Conservation (phyloP, 495 filamentous ascomycete genomes). For the Penicillium bovifimosum region DNA sequence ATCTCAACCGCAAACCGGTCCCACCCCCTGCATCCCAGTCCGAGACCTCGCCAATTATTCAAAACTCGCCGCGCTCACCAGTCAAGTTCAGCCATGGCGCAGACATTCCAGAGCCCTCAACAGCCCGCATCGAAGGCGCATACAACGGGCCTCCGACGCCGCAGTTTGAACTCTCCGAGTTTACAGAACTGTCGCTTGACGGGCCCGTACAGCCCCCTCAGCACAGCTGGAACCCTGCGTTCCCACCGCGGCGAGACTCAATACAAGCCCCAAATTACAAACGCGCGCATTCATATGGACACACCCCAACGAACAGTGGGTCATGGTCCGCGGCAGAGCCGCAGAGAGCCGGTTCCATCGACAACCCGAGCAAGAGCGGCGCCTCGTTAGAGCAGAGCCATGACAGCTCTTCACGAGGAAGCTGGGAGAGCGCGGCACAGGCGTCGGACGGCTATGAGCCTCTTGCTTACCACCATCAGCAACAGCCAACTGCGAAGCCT, state of each 20-base stretch:
- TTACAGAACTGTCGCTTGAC: slow-evolving; percentile 31
- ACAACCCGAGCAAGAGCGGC: slow-evolving; percentile 18
- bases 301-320: slow-evolving; percentile 36
- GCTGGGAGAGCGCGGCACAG: slow-evolving; percentile 34
- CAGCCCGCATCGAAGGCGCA: slow-evolving; percentile 27
- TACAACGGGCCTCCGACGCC: slow-evolving; percentile 22
- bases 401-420: slow-evolving; percentile 35
- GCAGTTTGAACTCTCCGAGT: slow-evolving; percentile 20
- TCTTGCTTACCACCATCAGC: slow-evolving; percentile 48
- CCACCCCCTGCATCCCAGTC: slow-evolving; percentile 8
- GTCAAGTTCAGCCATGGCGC: slow-evolving; percentile 35
- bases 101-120: slow-evolving; percentile 30
- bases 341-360: slow-evolving; percentile 19
- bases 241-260: slow-evolving; percentile 41
- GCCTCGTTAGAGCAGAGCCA: slow-evolving; percentile 29
- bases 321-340: slow-evolving; percentile 39
- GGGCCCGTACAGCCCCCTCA: slow-evolving; percentile 30
- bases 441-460: slow-evolving; percentile 39
- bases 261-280: slow-evolving; percentile 13
- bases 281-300: slow-evolving; percentile 19
- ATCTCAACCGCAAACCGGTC: slow-evolving; percentile 25
- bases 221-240: slow-evolving; percentile 38
- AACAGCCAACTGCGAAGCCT: slow-evolving; percentile 20
- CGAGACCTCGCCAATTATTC: slow-evolving; percentile 22
- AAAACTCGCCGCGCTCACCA: slow-evolving; percentile 36